These are phyloP conservation scores for Botrytis hyacinthi DNA, from an alignment of 2,329 filamentous ascomycete species.

Conservation along the genomic window DNA sequence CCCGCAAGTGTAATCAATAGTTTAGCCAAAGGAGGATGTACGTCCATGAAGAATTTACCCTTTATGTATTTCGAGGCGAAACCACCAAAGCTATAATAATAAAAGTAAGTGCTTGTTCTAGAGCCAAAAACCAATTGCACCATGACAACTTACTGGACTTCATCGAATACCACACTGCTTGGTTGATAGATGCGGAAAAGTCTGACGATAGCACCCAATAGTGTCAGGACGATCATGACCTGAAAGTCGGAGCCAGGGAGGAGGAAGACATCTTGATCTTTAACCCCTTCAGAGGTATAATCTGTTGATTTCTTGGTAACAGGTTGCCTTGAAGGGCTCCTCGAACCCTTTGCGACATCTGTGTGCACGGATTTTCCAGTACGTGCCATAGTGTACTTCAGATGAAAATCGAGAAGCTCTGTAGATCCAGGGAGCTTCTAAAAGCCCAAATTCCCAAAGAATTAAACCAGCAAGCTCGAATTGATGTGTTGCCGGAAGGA, in stretches of 20 bases:
- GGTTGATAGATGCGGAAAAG: constrained; percentile 96
- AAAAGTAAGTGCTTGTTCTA: constrained; percentile 26
- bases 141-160: constrained; percentile 83
- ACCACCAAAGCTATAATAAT: constrained; percentile 74
- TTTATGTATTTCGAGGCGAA: constrained; percentile 99
- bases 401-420: constrained; percentile 26
- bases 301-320: constrained; percentile 43
- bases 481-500: constrained; percentile 28
- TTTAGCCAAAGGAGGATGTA: constrained; percentile 97
- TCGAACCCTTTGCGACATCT: constrained; percentile 24
- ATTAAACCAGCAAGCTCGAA: constrained; percentile 23
- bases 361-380: constrained; percentile 28
- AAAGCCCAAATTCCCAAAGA: constrained; percentile 26
- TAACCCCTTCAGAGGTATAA: constrained; percentile 76
- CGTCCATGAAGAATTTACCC: constrained; percentile 99
- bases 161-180: constrained; percentile 95
- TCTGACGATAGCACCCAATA: constrained; percentile 75
- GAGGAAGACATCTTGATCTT: constrained; percentile 88
- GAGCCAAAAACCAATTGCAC: not conserved
- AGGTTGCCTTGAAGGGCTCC: constrained; percentile 23
- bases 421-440: constrained; percentile 26
- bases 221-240: constrained; percentile 67
- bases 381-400: constrained; percentile 32
- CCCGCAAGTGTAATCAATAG: constrained; percentile 93
- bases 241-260: constrained; percentile 83